Conservation (phyloP, 192 early-diverging fungal species). For the Backusella liffmaniae region DNA sequence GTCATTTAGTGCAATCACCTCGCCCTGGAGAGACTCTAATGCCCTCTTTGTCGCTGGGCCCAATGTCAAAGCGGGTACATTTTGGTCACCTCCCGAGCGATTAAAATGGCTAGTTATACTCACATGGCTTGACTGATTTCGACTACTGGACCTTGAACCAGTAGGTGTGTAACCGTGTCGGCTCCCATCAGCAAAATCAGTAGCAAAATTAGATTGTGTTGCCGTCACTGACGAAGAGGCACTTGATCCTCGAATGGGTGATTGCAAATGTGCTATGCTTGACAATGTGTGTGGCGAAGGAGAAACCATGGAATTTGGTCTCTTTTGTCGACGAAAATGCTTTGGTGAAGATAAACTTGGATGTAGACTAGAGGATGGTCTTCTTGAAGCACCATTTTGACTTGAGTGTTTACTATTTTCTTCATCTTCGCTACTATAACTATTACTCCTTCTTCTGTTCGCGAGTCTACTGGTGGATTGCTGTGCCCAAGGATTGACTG, state of each 20-base stretch:
- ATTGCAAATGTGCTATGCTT: slow-evolving; percentile 5
- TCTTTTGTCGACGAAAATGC: not conserved
- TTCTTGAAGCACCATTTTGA: not conserved
- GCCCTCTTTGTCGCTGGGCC: slow-evolving; percentile 37
- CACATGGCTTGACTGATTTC: slow-evolving; percentile 4
- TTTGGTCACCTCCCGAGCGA: not conserved
- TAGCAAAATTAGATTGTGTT: not conserved
- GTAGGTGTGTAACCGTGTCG: not conserved
- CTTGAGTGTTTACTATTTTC: not conserved
- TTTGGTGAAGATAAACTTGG: slow-evolving; percentile 2
- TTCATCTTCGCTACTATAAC: not conserved
- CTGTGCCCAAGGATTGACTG: slow-evolving; percentile 8
- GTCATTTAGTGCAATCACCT: slow-evolving; percentile 35
- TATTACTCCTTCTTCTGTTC: not conserved
- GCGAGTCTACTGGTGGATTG: not conserved
- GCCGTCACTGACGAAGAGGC: slow-evolving; percentile 9
- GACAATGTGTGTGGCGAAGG: not conserved
- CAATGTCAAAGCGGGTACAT: slow-evolving; percentile 2
- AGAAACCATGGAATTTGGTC: not conserved
- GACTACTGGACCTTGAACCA: slow-evolving; percentile 5
- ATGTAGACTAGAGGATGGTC: not conserved
- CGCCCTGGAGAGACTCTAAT: slow-evolving; percentile 33
- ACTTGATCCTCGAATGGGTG: slow-evolving; percentile 6
- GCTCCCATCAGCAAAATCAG: not conserved
- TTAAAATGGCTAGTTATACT: slow-evolving; percentile 10